phyloP scores from a whole-genome alignment of 164 flowering plant species.

The Annona cherimola region DNA sequence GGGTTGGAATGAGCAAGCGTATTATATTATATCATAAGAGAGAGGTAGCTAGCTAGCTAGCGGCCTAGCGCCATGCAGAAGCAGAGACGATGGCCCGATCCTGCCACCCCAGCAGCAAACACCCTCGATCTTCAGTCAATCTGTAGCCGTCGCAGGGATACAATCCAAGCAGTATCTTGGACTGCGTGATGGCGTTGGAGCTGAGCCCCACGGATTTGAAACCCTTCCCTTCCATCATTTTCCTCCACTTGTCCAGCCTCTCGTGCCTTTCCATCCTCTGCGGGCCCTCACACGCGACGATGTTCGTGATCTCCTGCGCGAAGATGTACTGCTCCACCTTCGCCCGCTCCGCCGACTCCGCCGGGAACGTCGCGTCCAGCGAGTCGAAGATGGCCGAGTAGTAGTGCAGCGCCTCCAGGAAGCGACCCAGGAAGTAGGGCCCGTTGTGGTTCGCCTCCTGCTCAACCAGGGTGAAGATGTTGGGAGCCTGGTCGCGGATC shows the following conservation, averaged over 20 bases:
- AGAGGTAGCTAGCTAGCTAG: slow-evolving; percentile 23
- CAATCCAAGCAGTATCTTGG: slow-evolving; percentile 50
- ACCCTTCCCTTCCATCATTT: slow-evolving; percentile 61
- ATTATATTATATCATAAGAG: too few relatives aligned
- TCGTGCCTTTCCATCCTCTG: slow-evolving; percentile 67
- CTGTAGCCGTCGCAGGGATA: slow-evolving; percentile 61
- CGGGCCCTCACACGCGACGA: slow-evolving; percentile 62
- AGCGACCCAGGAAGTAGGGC: slow-evolving; percentile 64
- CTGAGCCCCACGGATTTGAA: slow-evolving; percentile 55
- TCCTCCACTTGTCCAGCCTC: slow-evolving; percentile 75
- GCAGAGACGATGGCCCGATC: slow-evolving; percentile 66
- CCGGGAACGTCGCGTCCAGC: slow-evolving; percentile 59
- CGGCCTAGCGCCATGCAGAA: slow-evolving; percentile 79
- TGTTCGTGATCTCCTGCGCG: slow-evolving; percentile 62
- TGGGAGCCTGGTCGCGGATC: slow-evolving; percentile 70
- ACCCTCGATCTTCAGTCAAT: slow-evolving; percentile 59
- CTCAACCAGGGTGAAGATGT: slow-evolving; percentile 60
- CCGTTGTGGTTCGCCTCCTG: slow-evolving; percentile 79
- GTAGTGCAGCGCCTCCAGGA: slow-evolving; percentile 65
- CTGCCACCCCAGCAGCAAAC: slow-evolving; percentile 78
- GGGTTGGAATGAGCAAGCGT: too few relatives aligned
- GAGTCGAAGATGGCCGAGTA: slow-evolving; percentile 77
- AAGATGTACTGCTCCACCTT: slow-evolving; percentile 72
- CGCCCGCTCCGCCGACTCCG: slow-evolving; percentile 51
- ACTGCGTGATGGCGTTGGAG: slow-evolving; percentile 60